A percentile compares a stretch with the other conserved stretches of the same genome.
Evolutionary conservation across 768 basidiomycete genomes (phyloP).

Genomic region (Tulasnella sp.): DNA sequence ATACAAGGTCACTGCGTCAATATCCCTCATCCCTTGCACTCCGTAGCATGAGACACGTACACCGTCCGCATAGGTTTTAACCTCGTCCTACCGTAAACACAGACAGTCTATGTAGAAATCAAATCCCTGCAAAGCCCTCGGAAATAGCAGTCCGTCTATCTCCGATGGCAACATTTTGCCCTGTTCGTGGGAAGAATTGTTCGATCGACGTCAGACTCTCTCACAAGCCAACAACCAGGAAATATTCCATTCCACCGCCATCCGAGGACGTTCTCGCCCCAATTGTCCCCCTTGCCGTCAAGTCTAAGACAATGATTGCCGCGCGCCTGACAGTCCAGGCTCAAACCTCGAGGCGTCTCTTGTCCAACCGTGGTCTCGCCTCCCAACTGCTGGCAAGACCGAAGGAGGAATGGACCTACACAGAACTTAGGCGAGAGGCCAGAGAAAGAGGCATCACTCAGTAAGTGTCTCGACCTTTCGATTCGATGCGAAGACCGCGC

Average conservation of each 20-base stretch:
- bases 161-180: neutral
- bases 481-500: neutral
- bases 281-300: conserved; percentile 19
- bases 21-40: neutral
- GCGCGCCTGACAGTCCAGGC: conserved; percentile 31
- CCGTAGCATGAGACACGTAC: neutral
- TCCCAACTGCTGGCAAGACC: conserved; percentile 55
- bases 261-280: conserved; percentile 10
- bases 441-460: conserved; percentile 53
- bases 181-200: conserved; percentile 3
- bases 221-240: conserved; percentile 6
- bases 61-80: neutral
- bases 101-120: neutral
- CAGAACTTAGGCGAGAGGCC: conserved; percentile 51
- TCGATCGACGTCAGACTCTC: conserved; percentile 9
- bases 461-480: conserved; percentile 35
- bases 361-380: conserved; percentile 37
- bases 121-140: neutral
- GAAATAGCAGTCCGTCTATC: neutral
- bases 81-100: neutral
- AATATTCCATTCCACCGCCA: conserved; percentile 19
- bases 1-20: neutral
- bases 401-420: conserved; percentile 46
- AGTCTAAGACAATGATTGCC: conserved; percentile 35
- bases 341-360: conserved; percentile 30